phyloP scores from a whole-genome alignment of 208 protist genomes.

The Leishmania amazonensis region DNA sequence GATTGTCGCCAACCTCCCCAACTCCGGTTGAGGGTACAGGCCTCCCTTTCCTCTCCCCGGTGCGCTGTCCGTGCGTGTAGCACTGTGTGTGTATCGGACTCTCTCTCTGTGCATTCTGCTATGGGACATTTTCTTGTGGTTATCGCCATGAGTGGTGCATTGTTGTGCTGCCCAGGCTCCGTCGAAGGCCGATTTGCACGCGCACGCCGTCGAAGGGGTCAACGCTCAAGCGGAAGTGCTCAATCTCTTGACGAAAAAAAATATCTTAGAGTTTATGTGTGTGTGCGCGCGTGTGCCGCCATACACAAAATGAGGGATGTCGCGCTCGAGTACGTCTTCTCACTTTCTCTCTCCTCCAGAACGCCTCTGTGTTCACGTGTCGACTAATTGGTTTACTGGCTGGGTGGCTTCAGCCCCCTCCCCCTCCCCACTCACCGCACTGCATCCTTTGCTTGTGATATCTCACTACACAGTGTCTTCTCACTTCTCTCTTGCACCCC shows the following conservation, averaged over 20 bases:
- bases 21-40: slow-evolving; percentile 8
- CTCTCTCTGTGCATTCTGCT: not conserved
- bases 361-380: not conserved
- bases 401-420: not conserved
- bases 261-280: not conserved
- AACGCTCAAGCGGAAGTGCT: not conserved
- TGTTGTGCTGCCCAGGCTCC: not conserved
- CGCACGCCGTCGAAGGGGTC: not conserved
- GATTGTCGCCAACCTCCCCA: slow-evolving; percentile 63
- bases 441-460: not conserved
- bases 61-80: not conserved
- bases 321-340: not conserved
- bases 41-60: not conserved
- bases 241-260: not conserved
- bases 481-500: not conserved
- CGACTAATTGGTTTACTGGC: not conserved
- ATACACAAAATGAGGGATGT: not conserved
- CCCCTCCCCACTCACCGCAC: not conserved
- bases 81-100: not conserved
- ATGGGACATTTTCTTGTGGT: not conserved
- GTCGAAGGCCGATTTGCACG: not conserved
- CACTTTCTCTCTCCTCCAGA: not conserved
- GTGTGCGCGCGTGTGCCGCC: not conserved
- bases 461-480: not conserved
- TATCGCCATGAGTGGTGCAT: not conserved